phyloP scores from a whole-genome alignment of 345 rosid genomes.

The Murraya paniculata region DNA sequence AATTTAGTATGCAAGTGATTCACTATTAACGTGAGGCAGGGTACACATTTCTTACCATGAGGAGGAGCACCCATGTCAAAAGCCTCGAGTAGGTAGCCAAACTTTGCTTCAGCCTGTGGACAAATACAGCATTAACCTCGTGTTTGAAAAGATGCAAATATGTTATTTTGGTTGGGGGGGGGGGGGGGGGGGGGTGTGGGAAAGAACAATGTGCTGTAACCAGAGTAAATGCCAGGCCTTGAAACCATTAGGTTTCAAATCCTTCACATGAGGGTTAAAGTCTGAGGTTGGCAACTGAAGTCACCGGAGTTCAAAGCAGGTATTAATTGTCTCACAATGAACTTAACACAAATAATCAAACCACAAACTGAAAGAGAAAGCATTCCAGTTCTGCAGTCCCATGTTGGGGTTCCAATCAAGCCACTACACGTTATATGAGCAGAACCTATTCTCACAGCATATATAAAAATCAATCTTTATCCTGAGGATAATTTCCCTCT shows the following conservation, averaged over 20 bases:
- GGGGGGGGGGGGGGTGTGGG: too few species aligned
- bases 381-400: neutral
- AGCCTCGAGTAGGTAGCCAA: slow-evolving; percentile 95
- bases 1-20: neutral
- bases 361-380: neutral
- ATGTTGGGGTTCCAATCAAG: neutral
- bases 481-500: neutral
- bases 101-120: slow-evolving; percentile 84
- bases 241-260: neutral
- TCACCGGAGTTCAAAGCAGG: neutral
- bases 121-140: neutral
- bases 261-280: neutral
- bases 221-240: neutral
- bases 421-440: neutral
- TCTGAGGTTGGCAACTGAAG: neutral
- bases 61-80: slow-evolving; percentile 99
- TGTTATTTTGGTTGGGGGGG: too few species aligned
- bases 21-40: neutral
- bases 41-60: slow-evolving; percentile 53
- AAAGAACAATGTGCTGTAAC: neutral
- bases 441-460: neutral
- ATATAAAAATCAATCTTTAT: neutral
- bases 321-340: too few species aligned
- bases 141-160: neutral
- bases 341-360: neutral